Evolutionary conservation across 257 asterid genomes (phyloP).

Genomic region (Sherardia arvensis): DNA sequence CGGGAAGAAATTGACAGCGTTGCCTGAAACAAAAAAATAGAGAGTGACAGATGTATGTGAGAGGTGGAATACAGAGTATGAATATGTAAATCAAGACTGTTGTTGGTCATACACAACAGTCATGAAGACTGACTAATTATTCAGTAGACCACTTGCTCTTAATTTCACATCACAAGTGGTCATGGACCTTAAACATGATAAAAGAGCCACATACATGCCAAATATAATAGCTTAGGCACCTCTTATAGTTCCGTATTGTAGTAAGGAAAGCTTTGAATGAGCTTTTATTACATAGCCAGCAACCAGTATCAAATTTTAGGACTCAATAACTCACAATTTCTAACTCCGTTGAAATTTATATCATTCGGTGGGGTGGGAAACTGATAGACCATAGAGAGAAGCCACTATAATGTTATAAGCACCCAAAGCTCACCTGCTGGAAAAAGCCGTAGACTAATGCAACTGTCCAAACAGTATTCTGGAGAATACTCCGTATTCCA

Average conservation of each 20-base stretch:
- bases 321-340: background rate
- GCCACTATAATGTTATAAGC: background rate
- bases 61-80: background rate
- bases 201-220: background rate
- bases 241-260: background rate
- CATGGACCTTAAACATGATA: background rate
- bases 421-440: conserved; percentile 57
- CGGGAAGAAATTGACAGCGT: conserved; percentile 66
- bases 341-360: background rate
- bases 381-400: background rate
- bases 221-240: background rate
- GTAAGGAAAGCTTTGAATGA: background rate
- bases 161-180: background rate
- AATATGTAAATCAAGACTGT: background rate
- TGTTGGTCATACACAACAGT: background rate
- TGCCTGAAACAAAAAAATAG: conserved; percentile 43
- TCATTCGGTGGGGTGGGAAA: background rate
- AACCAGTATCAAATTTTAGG: background rate
- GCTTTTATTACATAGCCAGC: background rate
- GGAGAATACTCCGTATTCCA: conserved; percentile 74
- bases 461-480: conserved; percentile 81
- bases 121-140: background rate
- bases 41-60: conserved; percentile 15
- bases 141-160: background rate
- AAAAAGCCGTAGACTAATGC: conserved; percentile 92